A percentile compares a stretch with the other conserved stretches of the same genome.
phyloP scores from a whole-genome alignment of 2,329 filamentous ascomycete species.

The Alternaria solani region DNA sequence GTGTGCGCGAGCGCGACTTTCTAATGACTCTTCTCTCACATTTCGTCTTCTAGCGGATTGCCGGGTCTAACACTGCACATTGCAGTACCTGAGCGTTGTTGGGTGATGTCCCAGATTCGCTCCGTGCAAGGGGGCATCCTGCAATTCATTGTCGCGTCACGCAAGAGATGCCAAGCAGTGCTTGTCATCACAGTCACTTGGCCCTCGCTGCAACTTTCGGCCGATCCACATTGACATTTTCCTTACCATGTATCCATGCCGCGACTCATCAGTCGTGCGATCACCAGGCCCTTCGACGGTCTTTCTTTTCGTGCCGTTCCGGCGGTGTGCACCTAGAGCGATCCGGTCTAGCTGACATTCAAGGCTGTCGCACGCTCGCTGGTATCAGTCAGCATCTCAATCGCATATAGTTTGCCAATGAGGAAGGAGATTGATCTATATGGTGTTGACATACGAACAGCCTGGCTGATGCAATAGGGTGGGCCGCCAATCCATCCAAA shows the following conservation, averaged over 20 bases:
- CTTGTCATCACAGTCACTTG: constrained; percentile 10
- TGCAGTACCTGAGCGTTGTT: neutral
- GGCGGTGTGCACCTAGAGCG: no score
- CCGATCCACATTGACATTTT: neutral
- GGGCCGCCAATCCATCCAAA: no score
- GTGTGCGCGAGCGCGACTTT: neutral
- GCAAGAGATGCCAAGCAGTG: constrained; percentile 15
- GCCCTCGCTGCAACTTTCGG: neutral
- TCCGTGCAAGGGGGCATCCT: neutral
- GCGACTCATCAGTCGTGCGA: neutral
- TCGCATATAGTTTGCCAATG: no score
- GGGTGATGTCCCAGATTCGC: neutral
- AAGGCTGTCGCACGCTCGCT: no score
- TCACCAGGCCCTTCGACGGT: neutral
- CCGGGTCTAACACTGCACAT: no score
- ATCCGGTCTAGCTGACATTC: no score
- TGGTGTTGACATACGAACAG: no score
- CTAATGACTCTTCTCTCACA: neutral
- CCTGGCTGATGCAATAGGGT: no score
- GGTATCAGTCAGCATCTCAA: no score
- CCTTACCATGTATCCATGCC: neutral
- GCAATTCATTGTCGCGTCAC: constrained; percentile 6
- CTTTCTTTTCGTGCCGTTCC: no score
- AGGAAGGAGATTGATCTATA: no score
- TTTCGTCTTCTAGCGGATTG: neutral